Evolutionary conservation across 2,329 filamentous ascomycete species (phyloP), one percentile per base, ranked within the genome.

Genomic region (Aspergillus ustus): DNA sequence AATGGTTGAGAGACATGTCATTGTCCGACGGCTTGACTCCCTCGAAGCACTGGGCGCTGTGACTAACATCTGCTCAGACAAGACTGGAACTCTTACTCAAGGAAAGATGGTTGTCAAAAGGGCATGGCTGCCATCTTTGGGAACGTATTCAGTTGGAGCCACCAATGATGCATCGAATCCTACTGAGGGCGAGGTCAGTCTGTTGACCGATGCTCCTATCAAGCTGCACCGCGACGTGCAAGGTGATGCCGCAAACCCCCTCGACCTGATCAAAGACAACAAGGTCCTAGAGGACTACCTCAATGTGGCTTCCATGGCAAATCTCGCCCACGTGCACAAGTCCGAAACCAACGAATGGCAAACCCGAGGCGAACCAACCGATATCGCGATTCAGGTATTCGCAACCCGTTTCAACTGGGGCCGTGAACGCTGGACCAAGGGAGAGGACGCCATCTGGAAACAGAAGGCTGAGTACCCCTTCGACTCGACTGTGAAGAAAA

Each of bases 331-430:
- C 37, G 84, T 91, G 4, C 84, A 87, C 63, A 79, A 86, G 63
- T 79, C 78, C 13, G 78, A 85, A 15, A 75, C 81, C 19, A 76
- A 80, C 2, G 77, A 82, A 57, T 91, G 88, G 88, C 81, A 85
- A 59, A 87, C 85, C 29, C 84, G 86, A 52, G 89, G 88, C 46
- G 88, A 90, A 66, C 87, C 87, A 0, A 91, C 89, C 1, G 89
- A 92, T 67, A 90, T 92, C 63, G 89, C 89, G 1, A 89, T 92
- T 50, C 89, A 91, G 67, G 89, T 92, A 0, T 91, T 92, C 70
- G 87, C 88, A 8, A 85, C 84, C 46, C 85, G 89, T 13, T 92
- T 92, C 71, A 79, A 85, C 59, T 87, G 86, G 82, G 87, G 87
- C 63, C 82, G 85, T 8, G 78, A 82, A 17, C 77, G 78, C 8